phyloP scores from a whole-genome alignment of 1,284 basidiomycete species.

The Cryptococcus floricola region DNA sequence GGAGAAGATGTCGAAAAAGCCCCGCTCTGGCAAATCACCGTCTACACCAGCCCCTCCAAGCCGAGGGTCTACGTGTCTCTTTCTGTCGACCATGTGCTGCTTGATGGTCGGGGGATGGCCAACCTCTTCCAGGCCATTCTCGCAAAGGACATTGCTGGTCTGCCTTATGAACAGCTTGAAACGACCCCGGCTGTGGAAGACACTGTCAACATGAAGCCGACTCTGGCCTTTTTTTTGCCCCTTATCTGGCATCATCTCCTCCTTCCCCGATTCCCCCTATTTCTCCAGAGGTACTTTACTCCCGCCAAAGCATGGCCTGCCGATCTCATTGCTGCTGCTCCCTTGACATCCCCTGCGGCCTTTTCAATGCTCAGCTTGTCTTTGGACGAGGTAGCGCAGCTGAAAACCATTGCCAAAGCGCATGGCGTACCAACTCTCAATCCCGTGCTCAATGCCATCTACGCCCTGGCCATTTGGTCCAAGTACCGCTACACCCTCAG shows the following conservation, averaged over 20 bases:
- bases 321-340: conserved; percentile 3
- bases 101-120: conserved; percentile 22
- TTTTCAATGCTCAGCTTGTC: conserved; percentile 18
- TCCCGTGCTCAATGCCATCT: conserved; percentile 30
- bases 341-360: conserved; percentile 5
- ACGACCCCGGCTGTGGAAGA: conserved; percentile 20
- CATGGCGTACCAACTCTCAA: conserved; percentile 32
- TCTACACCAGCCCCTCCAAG: conserved; percentile 1
- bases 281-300: conserved; percentile 23
- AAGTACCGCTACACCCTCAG: conserved; percentile 6
- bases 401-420: conserved; percentile 20
- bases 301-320: conserved; percentile 27
- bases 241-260: conserved; percentile 31
- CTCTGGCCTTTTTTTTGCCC: conserved; percentile 1
- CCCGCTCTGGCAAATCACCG: conserved; percentile 15
- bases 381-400: conserved; percentile 2
- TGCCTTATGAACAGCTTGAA: conserved; percentile 16
- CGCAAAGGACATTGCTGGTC: conserved; percentile 8
- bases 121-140: conserved; percentile 17
- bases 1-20: background rate
- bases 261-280: conserved; percentile 30
- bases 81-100: conserved; percentile 5
- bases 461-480: conserved; percentile 26
- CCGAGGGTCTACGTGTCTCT: conserved; percentile 6
- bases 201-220: conserved; percentile 22